Percentiles rank a stretch among this genome's conserved stretches.
These are phyloP conservation scores for Parascedosporium putredinis DNA, from an alignment of 2,329 filamentous ascomycete species.

Conservation along the genomic window DNA sequence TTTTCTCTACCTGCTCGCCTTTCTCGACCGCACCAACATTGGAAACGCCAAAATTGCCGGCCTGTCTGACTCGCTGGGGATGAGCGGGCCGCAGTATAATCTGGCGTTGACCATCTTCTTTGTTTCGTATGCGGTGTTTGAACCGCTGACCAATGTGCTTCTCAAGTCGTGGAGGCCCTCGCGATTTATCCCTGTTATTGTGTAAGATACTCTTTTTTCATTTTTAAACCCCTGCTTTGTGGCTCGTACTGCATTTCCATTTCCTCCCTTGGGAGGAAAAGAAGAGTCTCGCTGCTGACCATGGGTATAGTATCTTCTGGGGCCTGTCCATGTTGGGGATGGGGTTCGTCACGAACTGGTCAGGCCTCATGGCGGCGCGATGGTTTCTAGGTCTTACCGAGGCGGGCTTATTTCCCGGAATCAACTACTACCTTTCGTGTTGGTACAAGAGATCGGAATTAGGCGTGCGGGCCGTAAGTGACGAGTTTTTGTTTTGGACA, in stretches of 20 bases:
- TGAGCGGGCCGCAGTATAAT: slow-evolving; percentile 45
- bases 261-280: neutral
- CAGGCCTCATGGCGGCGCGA: slow-evolving; percentile 34
- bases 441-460: slow-evolving; percentile 74
- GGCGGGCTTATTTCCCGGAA: slow-evolving; percentile 54
- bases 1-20: slow-evolving; percentile 55
- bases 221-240: too few species aligned
- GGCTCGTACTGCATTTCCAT: too few species aligned
- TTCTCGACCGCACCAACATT: slow-evolving; percentile 30
- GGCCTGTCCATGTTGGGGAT: slow-evolving; percentile 34
- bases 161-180: slow-evolving; percentile 54
- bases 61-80: slow-evolving; percentile 24
- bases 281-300: slow-evolving; percentile 31
- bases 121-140: slow-evolving; percentile 56
- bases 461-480: slow-evolving; percentile 44
- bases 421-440: slow-evolving; percentile 60
- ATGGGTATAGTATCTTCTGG: slow-evolving; percentile 52
- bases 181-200: slow-evolving; percentile 58
- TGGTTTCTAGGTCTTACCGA: slow-evolving; percentile 57
- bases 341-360: slow-evolving; percentile 33
- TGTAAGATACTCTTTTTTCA: too few species aligned
- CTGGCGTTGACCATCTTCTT: slow-evolving; percentile 55
- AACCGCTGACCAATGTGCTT: slow-evolving; percentile 53
- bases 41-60: slow-evolving; percentile 52
- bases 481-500: neutral